phyloP scores from a whole-genome alignment of 257 asterid genomes.

The Dorcoceras hygrometricum region DNA sequence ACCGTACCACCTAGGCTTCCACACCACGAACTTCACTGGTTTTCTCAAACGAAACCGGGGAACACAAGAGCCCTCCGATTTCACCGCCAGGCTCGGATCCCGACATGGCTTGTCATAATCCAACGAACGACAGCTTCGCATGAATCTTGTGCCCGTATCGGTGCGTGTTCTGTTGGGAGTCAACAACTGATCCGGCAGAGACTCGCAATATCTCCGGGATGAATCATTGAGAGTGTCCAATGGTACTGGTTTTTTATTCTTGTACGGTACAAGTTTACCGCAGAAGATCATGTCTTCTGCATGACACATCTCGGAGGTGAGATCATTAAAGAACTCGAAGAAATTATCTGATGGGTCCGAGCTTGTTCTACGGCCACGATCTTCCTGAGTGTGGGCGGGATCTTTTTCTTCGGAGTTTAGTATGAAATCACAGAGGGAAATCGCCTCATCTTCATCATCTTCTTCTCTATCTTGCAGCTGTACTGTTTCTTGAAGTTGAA shows the following conservation, averaged over 20 bases:
- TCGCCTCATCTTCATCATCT: conserved; percentile 32
- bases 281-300: conserved; percentile 64
- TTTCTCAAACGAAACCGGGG: conserved; percentile 32
- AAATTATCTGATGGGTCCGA: conserved; percentile 55
- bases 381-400: conserved; percentile 14
- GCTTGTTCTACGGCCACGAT: conserved; percentile 30
- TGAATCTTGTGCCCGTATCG: not conserved
- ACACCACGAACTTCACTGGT: conserved; percentile 26
- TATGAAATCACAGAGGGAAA: conserved; percentile 38
- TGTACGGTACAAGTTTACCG: conserved; percentile 52
- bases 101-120: conserved; percentile 30
- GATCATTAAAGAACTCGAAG: conserved; percentile 55
- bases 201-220: conserved; percentile 28
- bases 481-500: not conserved
- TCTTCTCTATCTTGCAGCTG: conserved; percentile 5
- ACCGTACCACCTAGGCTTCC: conserved; percentile 42
- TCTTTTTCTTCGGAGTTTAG: conserved; percentile 21
- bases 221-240: conserved; percentile 13
- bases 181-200: conserved; percentile 27
- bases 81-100: conserved; percentile 26
- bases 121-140: conserved; percentile 47
- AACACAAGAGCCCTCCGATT: conserved; percentile 14
- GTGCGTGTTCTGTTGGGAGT: conserved; percentile 19
- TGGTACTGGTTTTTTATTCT: conserved; percentile 13
- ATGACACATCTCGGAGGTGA: conserved; percentile 40